Base-by-base conservation (phyloP, 2,329 filamentous ascomycete species). In the Lachnellula arida region DNA sequence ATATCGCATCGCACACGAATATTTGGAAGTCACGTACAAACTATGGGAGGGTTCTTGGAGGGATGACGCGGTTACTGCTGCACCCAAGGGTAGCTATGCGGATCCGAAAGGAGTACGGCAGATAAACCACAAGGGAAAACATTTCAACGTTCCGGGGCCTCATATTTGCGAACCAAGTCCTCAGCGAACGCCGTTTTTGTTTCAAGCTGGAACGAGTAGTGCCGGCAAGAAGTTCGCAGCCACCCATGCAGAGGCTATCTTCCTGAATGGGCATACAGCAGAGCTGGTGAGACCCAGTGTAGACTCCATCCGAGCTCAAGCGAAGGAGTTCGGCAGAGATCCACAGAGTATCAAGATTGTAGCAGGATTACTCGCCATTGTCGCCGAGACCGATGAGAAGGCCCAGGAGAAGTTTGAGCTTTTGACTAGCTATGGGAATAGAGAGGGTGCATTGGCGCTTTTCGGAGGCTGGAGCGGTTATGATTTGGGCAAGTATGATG, bases 401-500 rank as follows among this genome's bases (percentile, higher is more conserved):
- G 87, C 87, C 0, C 71, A 77, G 56, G 79, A 76, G 6, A 89
- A 89, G 70, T 81, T 85, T 51, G 71, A 75, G 0, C 82, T 88
- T 5, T 84, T 82, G 57, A 75, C 78, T 9, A 76, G 78, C 54
- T 82, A 88, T 64, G 87, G 84, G 0, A 80, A 79, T 2, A 75
- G 80, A 43, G 87, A 86, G 61, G 87, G 87, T 2, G 87, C 86
- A 0, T 67, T 89, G 55, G 84, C 86, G 1, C 70, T 90, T 17
- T 91, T 90, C 63, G 85, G 86, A 19, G 87, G 87, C 1, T 91
- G 87, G 86, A 89, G 87, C 0, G 87, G 84, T 0, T 84, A 86
- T 47, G 81, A 88, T 65, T 71, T 87, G 23, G 74, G 76, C 6
- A 72, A 77, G 44, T 87, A 86, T 60, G 78, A 73, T 0, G 83